A percentile compares a stretch with the other conserved stretches of the same genome.
These are phyloP conservation scores for Verticillium tricorpus DNA, from an alignment of 2,329 filamentous ascomycete genomes.

Conservation along the genomic window DNA sequence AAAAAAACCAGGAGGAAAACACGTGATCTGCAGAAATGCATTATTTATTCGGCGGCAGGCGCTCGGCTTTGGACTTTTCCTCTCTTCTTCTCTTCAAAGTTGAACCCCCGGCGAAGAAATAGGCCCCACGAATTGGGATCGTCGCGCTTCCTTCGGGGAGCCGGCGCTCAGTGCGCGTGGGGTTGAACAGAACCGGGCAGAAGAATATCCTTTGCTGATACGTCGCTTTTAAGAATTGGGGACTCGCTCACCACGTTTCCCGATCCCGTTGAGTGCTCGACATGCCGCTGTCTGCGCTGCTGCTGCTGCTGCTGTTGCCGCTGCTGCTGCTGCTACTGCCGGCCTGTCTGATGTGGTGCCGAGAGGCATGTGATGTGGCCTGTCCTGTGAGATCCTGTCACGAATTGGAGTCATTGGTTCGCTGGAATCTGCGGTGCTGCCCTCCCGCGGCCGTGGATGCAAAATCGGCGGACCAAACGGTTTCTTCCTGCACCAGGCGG, in stretches of 20 bases:
- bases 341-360: background rate
- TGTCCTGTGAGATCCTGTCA: too few species aligned
- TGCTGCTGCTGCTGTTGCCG: background rate
- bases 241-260: conserved; percentile 48
- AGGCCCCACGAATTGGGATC: conserved; percentile 41
- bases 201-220: conserved; percentile 36
- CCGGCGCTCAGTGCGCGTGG: conserved; percentile 32
- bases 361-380: too few species aligned
- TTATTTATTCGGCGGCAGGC: conserved; percentile 7
- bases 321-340: background rate
- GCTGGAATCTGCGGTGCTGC: too few species aligned
- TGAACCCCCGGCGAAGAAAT: conserved; percentile 53
- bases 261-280: conserved; percentile 63
- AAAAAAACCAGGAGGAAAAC: background rate
- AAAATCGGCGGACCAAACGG: too few species aligned
- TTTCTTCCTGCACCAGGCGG: too few species aligned
- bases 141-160: conserved; percentile 16
- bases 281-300: conserved; percentile 27
- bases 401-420: too few species aligned
- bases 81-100: conserved; percentile 43
- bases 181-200: conserved; percentile 57
- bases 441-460: too few species aligned
- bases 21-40: background rate
- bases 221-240: conserved; percentile 63
- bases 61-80: conserved; percentile 20